Base-by-base conservation (phyloP, 441 rosid genomes). In the Euphorbia schlechtendalii region DNA sequence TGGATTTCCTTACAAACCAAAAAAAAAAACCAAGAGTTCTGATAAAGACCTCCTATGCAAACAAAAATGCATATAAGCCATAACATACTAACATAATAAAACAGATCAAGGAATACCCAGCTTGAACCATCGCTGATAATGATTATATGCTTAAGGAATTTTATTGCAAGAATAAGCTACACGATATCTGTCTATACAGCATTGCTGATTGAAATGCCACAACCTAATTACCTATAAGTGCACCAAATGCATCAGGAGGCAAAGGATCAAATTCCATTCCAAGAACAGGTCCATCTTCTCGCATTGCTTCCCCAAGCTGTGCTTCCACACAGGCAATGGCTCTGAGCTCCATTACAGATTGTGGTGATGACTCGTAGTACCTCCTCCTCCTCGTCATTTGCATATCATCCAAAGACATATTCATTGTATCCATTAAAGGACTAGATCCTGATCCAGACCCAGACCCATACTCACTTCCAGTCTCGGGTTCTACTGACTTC, bases 261-360 rank as follows among this genome's bases (percentile, higher is more conserved):
- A 96, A 79, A 0, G 92, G 87, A 86, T 96, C 99, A 76, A 96
- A 96, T 74, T 92, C 96, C 93, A 96, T 77, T 14, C 99, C 99
- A 13, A 96, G 90, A 59, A 84, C 80, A 0, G 99, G 99, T 2
- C 99, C 99, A 77, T 90, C 98, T 60, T 96, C 98, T 77, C 96
- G 84, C 77, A 96, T 67, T 2, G 99, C 81, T 83, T 90, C 97
- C 15, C 96, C 96, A 76, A 96, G 77, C 82, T 90, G 99, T 0
- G 89, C 87, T 81, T 96, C 98, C 80, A 96, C 96, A 36, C 87
- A 86, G 1, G 83, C 90, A 76, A 96, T 86, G 25, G 92, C 98
- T 80, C 93, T 77, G 34, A 81, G 89, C 77, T 92, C 96, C 86
- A 81, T 73, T 13, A 78, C 54, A 5, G 95, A 79, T 79, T 80